These are phyloP conservation scores for Morella rubra DNA, from an alignment of 306 rosid species.

Conservation along the genomic window DNA sequence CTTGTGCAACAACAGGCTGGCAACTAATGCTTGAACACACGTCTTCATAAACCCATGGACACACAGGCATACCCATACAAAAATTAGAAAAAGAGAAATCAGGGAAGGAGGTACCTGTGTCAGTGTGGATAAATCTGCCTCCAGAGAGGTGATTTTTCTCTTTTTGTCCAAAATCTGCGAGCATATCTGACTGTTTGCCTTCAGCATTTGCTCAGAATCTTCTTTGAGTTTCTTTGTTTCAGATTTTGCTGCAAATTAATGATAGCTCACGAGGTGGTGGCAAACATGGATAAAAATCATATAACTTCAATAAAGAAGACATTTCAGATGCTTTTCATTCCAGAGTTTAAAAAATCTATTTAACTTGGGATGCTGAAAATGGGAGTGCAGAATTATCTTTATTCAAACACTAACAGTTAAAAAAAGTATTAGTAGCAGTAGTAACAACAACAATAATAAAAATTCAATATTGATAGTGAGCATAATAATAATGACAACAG, in stretches of 20 bases:
- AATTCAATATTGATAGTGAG: not conserved
- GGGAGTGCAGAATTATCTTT: not conserved
- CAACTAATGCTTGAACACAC: too few relatives aligned
- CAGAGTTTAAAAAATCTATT: not conserved
- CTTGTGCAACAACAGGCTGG: not conserved
- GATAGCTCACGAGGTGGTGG: not conserved
- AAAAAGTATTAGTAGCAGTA: not conserved
- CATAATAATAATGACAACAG: not conserved
- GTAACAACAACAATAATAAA: too few relatives aligned
- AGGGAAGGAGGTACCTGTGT: constrained; percentile 48
- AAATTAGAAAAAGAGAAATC: not conserved
- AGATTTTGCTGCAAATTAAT: constrained; percentile 52
- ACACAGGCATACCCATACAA: not conserved
- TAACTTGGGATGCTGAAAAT: not conserved
- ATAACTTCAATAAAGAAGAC: not conserved
- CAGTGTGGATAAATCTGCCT: constrained; percentile 61
- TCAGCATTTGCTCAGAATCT: constrained; percentile 54
- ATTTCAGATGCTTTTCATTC: not conserved
- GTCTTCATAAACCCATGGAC: not conserved
- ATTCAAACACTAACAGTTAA: not conserved
- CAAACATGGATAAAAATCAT: not conserved
- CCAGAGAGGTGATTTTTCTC: constrained; percentile 53
- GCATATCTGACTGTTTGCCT: constrained; percentile 67
- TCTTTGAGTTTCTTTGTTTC: constrained; percentile 41
- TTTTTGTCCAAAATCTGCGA: constrained; percentile 65